Evolutionary conservation across 2,329 filamentous ascomycete species (phyloP).

Genomic region (Colletotrichum destructivum): DNA sequence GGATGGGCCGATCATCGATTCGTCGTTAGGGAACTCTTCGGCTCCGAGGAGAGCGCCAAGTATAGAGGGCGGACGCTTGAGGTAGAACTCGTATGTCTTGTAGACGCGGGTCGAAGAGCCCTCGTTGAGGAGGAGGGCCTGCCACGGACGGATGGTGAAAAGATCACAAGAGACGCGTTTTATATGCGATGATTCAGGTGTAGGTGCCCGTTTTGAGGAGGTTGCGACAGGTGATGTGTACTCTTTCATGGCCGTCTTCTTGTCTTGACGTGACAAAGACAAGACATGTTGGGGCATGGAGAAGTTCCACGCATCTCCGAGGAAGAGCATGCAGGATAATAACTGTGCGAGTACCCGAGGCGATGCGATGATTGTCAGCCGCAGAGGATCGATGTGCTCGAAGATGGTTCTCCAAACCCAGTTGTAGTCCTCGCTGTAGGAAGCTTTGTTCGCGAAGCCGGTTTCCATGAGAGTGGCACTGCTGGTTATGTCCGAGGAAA

Average conservation of each 20-base stretch:
- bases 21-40: slow-evolving; percentile 56
- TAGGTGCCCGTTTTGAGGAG: background rate
- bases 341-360: slow-evolving; percentile 74
- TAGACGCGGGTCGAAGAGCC: slow-evolving; percentile 82
- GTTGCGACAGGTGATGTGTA: background rate
- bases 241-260: slow-evolving; percentile 8
- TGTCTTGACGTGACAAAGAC: slow-evolving; percentile 56
- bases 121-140: slow-evolving; percentile 78
- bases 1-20: slow-evolving; percentile 55
- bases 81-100: slow-evolving; percentile 79
- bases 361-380: slow-evolving; percentile 72
- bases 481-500: slow-evolving; percentile 26
- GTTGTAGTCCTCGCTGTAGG: slow-evolving; percentile 49
- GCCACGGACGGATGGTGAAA: slow-evolving; percentile 76
- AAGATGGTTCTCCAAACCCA: slow-evolving; percentile 73
- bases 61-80: slow-evolving; percentile 74
- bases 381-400: slow-evolving; percentile 64
- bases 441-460: slow-evolving; percentile 34
- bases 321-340: slow-evolving; percentile 69
- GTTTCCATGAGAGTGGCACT: slow-evolving; percentile 31
- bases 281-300: slow-evolving; percentile 75
- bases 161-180: slow-evolving; percentile 56
- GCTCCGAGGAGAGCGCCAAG: slow-evolving; percentile 66
- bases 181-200: background rate
- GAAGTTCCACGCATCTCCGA: slow-evolving; percentile 75